Percentiles rank a stretch among this genome's conserved stretches.
These are phyloP conservation scores for Phalaenopsis equestris DNA, from an alignment of 106 monocot species.

Conservation along the genomic window DNA sequence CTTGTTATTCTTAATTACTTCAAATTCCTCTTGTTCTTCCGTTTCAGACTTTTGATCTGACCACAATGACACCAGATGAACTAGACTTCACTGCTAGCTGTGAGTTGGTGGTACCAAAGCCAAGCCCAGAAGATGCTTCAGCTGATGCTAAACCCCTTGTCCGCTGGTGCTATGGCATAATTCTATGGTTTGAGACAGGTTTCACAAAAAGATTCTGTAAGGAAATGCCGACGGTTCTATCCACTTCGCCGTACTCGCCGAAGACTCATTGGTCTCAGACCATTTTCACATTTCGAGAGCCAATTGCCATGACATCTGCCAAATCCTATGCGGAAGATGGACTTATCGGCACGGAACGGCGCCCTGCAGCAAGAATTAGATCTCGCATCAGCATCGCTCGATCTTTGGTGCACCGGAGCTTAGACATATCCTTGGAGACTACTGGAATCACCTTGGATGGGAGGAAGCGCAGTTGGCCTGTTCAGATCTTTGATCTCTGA, in stretches of 20 bases:
- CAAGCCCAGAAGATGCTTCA: slow-evolving; percentile 1
- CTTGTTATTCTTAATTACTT: not conserved
- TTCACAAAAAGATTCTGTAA: slow-evolving; percentile 87
- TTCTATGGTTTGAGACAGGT: slow-evolving; percentile 88
- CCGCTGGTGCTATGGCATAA: slow-evolving; percentile 70
- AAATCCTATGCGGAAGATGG: slow-evolving; percentile 4
- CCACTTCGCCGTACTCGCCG: slow-evolving; percentile 68
- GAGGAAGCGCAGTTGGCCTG: slow-evolving; percentile 50
- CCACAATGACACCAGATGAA: slow-evolving; percentile 66
- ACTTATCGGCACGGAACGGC: slow-evolving; percentile 38
- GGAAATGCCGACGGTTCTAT: slow-evolving; percentile 44
- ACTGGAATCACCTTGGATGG: slow-evolving; percentile 39
- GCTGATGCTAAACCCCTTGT: not conserved
- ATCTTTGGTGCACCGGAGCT: slow-evolving; percentile 57
- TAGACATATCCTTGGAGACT: slow-evolving; percentile 76
- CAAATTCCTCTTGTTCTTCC: not conserved
- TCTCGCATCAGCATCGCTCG: slow-evolving; percentile 77
- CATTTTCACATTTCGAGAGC: slow-evolving; percentile 80
- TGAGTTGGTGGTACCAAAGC: slow-evolving; percentile 43
- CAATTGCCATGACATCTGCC: slow-evolving; percentile 50
- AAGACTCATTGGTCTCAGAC: slow-evolving; percentile 94
- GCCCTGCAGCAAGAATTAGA: slow-evolving; percentile 38
- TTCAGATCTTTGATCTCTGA: slow-evolving; percentile 60
- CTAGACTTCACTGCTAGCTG: slow-evolving; percentile 81
- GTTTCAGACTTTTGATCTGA: slow-evolving; percentile 77